Conservation (phyloP, 305 asterid species). For the Solanum hybrid region DNA sequence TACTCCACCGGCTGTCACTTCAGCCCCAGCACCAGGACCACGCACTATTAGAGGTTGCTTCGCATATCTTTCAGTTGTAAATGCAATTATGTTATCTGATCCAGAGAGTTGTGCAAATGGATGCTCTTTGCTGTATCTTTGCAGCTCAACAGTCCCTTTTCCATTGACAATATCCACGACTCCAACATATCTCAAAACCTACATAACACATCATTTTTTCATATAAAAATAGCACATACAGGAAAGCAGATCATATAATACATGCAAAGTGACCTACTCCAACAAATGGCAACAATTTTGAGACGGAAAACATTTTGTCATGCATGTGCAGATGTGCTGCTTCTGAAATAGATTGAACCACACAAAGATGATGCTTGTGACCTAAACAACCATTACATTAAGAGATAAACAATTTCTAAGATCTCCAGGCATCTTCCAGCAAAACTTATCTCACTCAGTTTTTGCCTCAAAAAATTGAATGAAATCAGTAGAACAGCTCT, state of each 20-base stretch:
- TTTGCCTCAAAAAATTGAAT: neutral
- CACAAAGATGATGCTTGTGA: neutral
- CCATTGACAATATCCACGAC: conserved; percentile 76
- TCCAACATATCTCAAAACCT: conserved; percentile 95
- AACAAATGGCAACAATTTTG: neutral
- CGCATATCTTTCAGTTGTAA: conserved; percentile 83
- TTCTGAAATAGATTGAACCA: neutral
- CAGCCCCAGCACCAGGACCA: conserved; percentile 99
- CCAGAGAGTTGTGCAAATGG: conserved; percentile 96
- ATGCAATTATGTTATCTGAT: conserved; percentile 90
- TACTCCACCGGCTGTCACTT: conserved; percentile 94
- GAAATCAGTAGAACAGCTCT: neutral
- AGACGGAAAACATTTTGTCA: neutral
- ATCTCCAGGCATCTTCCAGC: neutral
- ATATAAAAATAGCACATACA: neutral
- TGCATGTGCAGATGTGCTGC: neutral
- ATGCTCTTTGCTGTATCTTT: conserved; percentile 68
- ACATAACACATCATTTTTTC: conserved; percentile 7
- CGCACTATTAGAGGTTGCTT: conserved; percentile 85
- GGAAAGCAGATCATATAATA: neutral
- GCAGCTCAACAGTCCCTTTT: conserved; percentile 73
- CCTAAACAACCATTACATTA: neutral
- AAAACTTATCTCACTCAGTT: neutral
- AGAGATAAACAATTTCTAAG: neutral
- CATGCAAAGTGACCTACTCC: neutral